A percentile compares a stretch with the other conserved stretches of the same genome.
phyloP scores from a whole-genome alignment of 148 eudicot species.

The Rhododendron simsii region DNA sequence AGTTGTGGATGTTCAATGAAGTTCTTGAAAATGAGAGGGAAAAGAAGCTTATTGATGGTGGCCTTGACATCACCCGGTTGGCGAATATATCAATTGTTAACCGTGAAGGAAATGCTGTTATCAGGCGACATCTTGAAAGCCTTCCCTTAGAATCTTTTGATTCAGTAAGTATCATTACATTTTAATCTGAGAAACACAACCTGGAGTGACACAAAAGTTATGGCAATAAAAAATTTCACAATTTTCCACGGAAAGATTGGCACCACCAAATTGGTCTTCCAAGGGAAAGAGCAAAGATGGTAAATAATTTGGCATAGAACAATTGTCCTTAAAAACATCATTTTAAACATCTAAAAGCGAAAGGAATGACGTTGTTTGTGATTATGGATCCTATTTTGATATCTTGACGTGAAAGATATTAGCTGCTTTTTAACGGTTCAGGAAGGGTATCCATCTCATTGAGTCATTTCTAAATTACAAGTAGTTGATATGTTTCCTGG shows the following conservation, averaged over 20 bases:
- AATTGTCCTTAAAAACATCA: background rate
- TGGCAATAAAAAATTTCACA: background rate
- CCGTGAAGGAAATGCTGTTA: constrained; percentile 64
- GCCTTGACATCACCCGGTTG: constrained; percentile 40
- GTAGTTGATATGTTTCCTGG: constrained; percentile 5
- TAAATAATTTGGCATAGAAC: background rate
- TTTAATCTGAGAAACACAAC: background rate
- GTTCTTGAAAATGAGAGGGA: constrained; percentile 50
- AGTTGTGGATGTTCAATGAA: constrained; percentile 64
- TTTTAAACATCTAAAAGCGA: background rate
- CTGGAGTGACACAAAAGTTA: background rate
- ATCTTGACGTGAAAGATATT: background rate
- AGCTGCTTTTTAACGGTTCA: constrained; percentile 2
- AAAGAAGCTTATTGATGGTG: constrained; percentile 56
- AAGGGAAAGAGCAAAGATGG: background rate
- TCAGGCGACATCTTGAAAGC: constrained; percentile 56
- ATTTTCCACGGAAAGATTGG: background rate
- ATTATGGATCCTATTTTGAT: background rate
- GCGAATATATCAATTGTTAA: constrained; percentile 37
- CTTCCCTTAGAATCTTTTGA: constrained; percentile 57
- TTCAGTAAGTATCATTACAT: constrained; percentile 34
- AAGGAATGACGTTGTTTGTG: background rate
- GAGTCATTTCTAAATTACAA: background rate
- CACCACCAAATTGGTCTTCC: constrained; percentile 2
- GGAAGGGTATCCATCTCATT: constrained; percentile 5